Evolutionary conservation across 148 eudicot genomes (phyloP).

Genomic region (Nyssa sinensis): DNA sequence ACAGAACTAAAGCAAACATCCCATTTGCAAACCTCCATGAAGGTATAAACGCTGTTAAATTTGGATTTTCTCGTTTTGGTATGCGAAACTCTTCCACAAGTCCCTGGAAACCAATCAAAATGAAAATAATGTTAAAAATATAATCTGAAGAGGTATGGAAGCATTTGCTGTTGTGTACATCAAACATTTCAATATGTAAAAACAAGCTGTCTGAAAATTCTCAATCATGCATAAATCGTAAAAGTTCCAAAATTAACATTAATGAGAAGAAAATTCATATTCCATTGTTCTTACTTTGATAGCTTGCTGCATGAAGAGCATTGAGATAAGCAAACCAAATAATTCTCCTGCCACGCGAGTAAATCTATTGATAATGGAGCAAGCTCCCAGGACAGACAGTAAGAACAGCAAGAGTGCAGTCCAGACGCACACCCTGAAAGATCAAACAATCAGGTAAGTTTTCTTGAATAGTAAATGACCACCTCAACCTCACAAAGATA

Average conservation of each 20-base stretch:
- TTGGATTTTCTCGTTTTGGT: slow-evolving; percentile 56
- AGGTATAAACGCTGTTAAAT: slow-evolving; percentile 42
- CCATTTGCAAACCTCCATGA: slow-evolving; percentile 97
- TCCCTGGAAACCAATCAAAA: slow-evolving; percentile 42
- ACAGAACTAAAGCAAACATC: slow-evolving; percentile 90
- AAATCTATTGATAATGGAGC: slow-evolving; percentile 87
- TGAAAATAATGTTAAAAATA: background rate
- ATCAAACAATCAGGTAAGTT: background rate
- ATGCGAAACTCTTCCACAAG: slow-evolving; percentile 75
- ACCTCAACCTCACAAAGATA: slow-evolving; percentile 1
- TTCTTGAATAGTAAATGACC: no score
- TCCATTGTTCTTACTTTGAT: slow-evolving; percentile 45
- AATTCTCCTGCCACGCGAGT: slow-evolving; percentile 92
- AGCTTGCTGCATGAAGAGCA: slow-evolving; percentile 97
- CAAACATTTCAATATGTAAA: no score
- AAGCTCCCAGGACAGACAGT: slow-evolving; percentile 84
- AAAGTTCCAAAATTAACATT: no score
- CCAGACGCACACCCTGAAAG: slow-evolving; percentile 92
- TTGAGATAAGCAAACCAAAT: slow-evolving; percentile 85
- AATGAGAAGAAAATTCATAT: background rate
- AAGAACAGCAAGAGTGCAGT: slow-evolving; percentile 70
- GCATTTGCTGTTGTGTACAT: no score
- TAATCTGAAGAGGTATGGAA: no score
- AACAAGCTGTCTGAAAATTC: no score
- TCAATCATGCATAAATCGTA: no score